Evolutionary conservation across 768 basidiomycete genomes (phyloP), one percentile per base, ranked within the genome.

Genomic region (Boletus subparvulus): DNA sequence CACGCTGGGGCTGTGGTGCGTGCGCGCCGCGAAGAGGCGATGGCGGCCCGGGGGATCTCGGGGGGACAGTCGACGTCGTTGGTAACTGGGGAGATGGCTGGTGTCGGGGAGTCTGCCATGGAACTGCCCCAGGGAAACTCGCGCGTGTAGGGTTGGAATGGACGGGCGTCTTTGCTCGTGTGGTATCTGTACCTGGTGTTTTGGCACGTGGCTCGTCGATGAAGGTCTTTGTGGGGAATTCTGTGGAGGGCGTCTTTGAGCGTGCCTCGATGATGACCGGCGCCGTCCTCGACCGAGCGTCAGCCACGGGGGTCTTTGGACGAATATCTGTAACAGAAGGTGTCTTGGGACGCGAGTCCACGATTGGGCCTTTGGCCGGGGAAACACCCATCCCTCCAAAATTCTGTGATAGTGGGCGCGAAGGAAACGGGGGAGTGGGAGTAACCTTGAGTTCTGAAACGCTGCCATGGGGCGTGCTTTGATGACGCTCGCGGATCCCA

Each of bases 401-500:
- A 56, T 49, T 66, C 67, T 67, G 71, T 61, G 68, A 56, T 5
- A 59, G 11, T 12, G 63, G 57, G 9, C 48, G 60, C 1, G 56
- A 64, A 47, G 67, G 11, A 42, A 60, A 35, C 6, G 40, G 12
- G 2, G 69, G 64, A 14, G 65, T 59, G 11, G 64, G 44, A 0
- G 36, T n/a, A 36, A 42, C 55, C 35, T 60, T 64, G 36, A 59
- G 58, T 42, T 67, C 69, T 28, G 64, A 55, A 19, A 53, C 14
- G 37, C 50, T 51, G 5, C 57, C 60, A n/a, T 61, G 65, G 0
- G 82, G 79, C 6, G 79, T 80, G 61, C 81, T 85, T 48, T 77
- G 75, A 13, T 78, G 82, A 49, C 82, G 78, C 58, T 82, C 80
- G 36, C 83, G 76, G 54, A 66, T 68, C 50, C 71, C 75, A 9